Base-by-base conservation (phyloP, 345 rosid genomes). In the Camelina hispida region DNA sequence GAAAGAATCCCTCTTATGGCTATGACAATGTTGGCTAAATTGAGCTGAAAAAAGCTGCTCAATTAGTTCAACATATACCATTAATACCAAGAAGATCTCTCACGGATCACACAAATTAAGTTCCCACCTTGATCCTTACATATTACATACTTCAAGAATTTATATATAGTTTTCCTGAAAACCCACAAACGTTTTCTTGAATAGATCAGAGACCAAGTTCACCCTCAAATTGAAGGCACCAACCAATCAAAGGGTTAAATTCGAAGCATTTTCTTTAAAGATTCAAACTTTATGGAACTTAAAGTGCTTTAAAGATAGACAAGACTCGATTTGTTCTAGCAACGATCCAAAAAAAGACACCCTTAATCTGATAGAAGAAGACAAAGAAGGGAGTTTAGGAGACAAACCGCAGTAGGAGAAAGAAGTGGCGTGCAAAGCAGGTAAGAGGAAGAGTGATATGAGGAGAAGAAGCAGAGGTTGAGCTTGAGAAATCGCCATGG, bases 341-440 rank as follows among this genome's bases (percentile, higher is more conserved):
- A 34, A 58, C 42, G 15, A 43, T 38, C 32, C 11, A 2, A 25
- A 25, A 4, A 25, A 4, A 28, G 1, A 28, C 1, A 14, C 1
- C 15, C 17, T 22, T 38, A 68, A 68, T 40, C n/a, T 11, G 14
- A 34, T n/a, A 62, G 32, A 44, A 62, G 32, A 44, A 18, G 60
- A 66, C 2, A 37, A 57, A 48, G 32, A 37, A 47, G 17, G 37
- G 69, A 22, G 60, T 3, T n/a, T 4, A 5, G 12, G 17, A 30
- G 58, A 72, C 81, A 66, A 72, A 78, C 81, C 78, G 65, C 81
- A 78, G 69, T 78, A 53, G 28, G 9, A 12, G 74, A 78, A 72
- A 44, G 78, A 72, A 52, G 81, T 78, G 13, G 81, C 53, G 53
- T 10, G 51, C 4, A 61, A n/a, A 72, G 78, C 10, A 67, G 81